A percentile compares a stretch with the other conserved stretches of the same genome.
Evolutionary conservation across 495 filamentous ascomycete genomes (phyloP).

Genomic region (Daldinia grandis): DNA sequence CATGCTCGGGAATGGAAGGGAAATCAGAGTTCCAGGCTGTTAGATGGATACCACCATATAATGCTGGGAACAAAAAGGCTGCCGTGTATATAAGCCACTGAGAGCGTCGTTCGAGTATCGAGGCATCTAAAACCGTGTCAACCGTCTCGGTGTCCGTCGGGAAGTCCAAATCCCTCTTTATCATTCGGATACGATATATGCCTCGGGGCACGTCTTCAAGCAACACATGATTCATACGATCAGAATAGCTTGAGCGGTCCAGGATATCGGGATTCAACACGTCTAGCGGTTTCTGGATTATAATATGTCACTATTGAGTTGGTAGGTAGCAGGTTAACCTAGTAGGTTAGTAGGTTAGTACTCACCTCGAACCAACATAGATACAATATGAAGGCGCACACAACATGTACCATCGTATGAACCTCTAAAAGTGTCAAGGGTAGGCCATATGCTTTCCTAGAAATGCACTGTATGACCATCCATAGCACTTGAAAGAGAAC

Average conservation of each 20-base stretch:
- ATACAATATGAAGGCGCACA: background rate
- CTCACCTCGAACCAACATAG: slow-evolving; percentile 2
- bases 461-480: background rate
- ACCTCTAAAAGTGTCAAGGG: background rate
- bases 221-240: background rate
- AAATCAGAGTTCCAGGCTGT: slow-evolving; percentile 1
- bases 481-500: background rate
- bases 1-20: background rate
- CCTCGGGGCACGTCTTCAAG: background rate
- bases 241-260: background rate
- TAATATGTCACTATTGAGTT: background rate
- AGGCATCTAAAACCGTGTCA: too few species aligned
- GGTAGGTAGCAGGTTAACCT: too few species aligned
- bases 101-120: too few species aligned
- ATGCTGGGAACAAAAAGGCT: background rate
- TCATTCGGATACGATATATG: background rate
- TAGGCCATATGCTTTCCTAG: background rate
- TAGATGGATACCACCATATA: background rate
- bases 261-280: background rate
- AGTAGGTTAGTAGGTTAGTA: too few species aligned
- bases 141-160: too few species aligned
- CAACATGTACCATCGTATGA: slow-evolving; percentile 6
- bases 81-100: background rate
- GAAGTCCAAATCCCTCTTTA: too few species aligned
- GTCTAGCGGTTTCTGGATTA: background rate